Evolutionary conservation across 1,284 basidiomycete species (phyloP).

Genomic region (Ustilago lituana): DNA sequence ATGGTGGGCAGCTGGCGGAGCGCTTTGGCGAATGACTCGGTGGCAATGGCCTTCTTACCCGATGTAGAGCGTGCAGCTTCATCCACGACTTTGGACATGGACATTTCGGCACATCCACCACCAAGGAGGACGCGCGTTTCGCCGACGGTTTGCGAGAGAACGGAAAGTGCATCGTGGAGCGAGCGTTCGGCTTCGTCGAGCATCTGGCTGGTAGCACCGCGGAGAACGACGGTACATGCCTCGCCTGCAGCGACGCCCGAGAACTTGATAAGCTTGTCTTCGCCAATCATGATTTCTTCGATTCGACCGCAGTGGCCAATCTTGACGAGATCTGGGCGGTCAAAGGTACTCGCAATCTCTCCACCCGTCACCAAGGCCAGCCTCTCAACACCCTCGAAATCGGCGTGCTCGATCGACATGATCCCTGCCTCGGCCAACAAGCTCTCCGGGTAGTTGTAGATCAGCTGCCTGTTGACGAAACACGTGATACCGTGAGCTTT

Average conservation of each 20-base stretch:
- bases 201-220: constrained; percentile 98
- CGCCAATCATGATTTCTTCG: constrained; percentile 99
- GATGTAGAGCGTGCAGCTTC: constrained; percentile 83
- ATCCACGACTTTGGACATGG: constrained; percentile 94
- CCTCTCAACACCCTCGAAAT: constrained; percentile 98
- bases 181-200: constrained; percentile 98
- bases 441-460: constrained; percentile 99
- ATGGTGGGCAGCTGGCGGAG: constrained; percentile 89
- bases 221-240: constrained; percentile 97
- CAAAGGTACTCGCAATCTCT: constrained; percentile 96
- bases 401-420: constrained; percentile 96
- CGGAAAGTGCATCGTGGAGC: constrained; percentile 94
- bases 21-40: constrained; percentile 88
- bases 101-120: constrained; percentile 96
- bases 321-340: constrained; percentile 90
- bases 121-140: constrained; percentile 94
- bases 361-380: constrained; percentile 95
- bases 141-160: constrained; percentile 95
- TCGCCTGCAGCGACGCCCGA: constrained; percentile 97
- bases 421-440: constrained; percentile 92
- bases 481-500: constrained; percentile 94
- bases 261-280: constrained; percentile 99
- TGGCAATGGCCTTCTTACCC: constrained; percentile 95
- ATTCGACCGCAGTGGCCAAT: constrained; percentile 93
- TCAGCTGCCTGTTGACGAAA: constrained; percentile 97